A percentile compares a stretch with the other conserved stretches of the same genome.
Evolutionary conservation across 2,329 filamentous ascomycete genomes (phyloP).

Genomic region (Colletotrichum abscissum): DNA sequence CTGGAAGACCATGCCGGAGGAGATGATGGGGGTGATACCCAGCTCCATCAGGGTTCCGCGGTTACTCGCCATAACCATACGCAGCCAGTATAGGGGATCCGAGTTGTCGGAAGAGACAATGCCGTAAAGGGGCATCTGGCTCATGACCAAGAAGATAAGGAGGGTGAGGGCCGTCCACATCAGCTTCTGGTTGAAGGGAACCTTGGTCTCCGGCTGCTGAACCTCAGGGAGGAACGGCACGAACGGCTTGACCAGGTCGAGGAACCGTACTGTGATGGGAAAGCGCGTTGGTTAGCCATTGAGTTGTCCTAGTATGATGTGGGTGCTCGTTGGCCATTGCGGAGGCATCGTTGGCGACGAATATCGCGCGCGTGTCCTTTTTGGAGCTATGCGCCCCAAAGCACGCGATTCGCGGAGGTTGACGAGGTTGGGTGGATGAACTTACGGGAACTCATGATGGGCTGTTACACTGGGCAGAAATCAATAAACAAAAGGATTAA

Average conservation of each 20-base stretch:
- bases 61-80: conserved; percentile 99
- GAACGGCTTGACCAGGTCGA: conserved; percentile 99
- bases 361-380: conserved; percentile 26
- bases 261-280: conserved; percentile 85
- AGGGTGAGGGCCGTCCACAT: conserved; percentile 96
- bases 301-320: background rate
- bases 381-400: conserved; percentile 23
- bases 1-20: conserved; percentile 99
- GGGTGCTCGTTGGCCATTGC: background rate
- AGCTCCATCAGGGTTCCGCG: conserved; percentile 95
- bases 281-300: conserved; percentile 29
- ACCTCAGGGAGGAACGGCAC: conserved; percentile 99
- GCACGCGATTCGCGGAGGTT: conserved; percentile 24
- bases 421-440: conserved; percentile 38
- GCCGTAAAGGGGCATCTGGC: conserved; percentile 98
- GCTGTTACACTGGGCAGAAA: conserved; percentile 47
- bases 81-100: conserved; percentile 98
- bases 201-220: conserved; percentile 97
- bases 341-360: background rate
- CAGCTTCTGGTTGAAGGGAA: conserved; percentile 98
- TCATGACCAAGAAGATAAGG: conserved; percentile 99
- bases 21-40: conserved; percentile 98
- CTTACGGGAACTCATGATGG: conserved; percentile 67
- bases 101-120: conserved; percentile 99
- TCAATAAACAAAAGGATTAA: conserved; percentile 43